Conservation (phyloP, 2,329 filamentous ascomycete genomes). For the Calonectria pteridis region DNA sequence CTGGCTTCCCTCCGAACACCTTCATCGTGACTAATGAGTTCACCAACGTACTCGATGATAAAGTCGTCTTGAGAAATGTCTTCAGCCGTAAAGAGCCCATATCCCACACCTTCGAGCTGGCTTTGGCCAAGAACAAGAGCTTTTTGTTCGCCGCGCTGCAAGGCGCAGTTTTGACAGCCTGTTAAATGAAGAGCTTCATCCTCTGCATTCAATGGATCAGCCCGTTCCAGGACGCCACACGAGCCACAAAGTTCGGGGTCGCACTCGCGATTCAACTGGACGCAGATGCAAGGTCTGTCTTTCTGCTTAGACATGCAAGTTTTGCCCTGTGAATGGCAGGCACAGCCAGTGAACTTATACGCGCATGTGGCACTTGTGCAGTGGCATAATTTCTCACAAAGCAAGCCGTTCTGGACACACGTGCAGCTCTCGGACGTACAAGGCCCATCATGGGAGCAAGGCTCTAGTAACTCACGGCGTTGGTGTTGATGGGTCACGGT, state of each 20-base stretch:
- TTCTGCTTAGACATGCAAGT: constrained; percentile 68
- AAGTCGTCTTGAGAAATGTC: constrained; percentile 77
- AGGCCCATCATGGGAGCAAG: constrained; percentile 77
- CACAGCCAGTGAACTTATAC: constrained; percentile 75
- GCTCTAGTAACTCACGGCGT: constrained; percentile 68
- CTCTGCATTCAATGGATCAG: constrained; percentile 76
- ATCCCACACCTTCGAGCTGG: constrained; percentile 75
- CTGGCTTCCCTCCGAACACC: constrained; percentile 75
- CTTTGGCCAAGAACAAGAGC: constrained; percentile 78
- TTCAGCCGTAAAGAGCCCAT: constrained; percentile 80
- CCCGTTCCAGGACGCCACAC: constrained; percentile 77
- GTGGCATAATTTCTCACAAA: constrained; percentile 80
- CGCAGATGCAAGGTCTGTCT: constrained; percentile 76
- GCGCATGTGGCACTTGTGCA: constrained; percentile 71
- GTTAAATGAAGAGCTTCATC: constrained; percentile 66
- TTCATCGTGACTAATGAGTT: constrained; percentile 78
- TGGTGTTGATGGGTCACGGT: constrained; percentile 68
- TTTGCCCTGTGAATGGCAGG: constrained; percentile 72
- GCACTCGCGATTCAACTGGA: constrained; percentile 81
- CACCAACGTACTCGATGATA: constrained; percentile 84
- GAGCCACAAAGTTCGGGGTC: constrained; percentile 80
- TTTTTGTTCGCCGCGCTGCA: constrained; percentile 77
- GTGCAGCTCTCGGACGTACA: constrained; percentile 72
- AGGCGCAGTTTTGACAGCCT: constrained; percentile 78
- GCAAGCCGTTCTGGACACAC: constrained; percentile 71